Evolutionary conservation across 768 basidiomycete genomes (phyloP), one percentile per base, ranked within the genome.

Genomic region (Lepiota subincarnata): DNA sequence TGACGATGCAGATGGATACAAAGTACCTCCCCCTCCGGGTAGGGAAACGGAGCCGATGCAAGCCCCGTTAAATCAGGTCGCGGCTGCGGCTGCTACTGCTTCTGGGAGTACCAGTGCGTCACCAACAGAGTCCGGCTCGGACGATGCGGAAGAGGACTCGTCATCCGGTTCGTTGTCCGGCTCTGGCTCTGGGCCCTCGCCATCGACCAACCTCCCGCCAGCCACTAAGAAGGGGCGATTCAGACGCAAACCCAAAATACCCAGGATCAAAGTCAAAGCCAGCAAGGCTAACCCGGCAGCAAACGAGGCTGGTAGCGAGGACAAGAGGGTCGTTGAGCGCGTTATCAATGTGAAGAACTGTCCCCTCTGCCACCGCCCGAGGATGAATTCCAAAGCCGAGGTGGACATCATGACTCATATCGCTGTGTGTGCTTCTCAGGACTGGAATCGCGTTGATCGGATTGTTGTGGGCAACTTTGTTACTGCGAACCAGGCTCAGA

Each of bases 291-390:
- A 26, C 10, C 41, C 28, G 1, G 34, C 20, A 11, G 19, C 22
- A 4, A 31, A 20, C 11, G n/a, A 45, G 3, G 55, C 50, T 16
- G 16, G 43, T 5, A 50, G 16, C 4, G 48, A 13, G 68, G 70
- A 53, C 42, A 65, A 68, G 11, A 74, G 77, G 11, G 61, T 72
- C 5, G 71, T 86, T 46, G 92, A 98, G 67, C 81, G 93, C 5
- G 85, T 99, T 24, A 95, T 98, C 74, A 98, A 98, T 65, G 84
- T 99, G 60, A 89, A 89, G 76, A 88, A 83, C 52, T 99, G 96
- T 65, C 96, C 96, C 0, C 67, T 99, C 40, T 99, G 96, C 64
- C 94, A 93, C 65, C 83, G 92, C 10, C 89, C 92, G 2, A 74
- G 94, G 40, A 63, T 98, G 60, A 89, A 81, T 68, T 80, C 82